phyloP scores from a whole-genome alignment of 176 grass and related monocot species.

The Carex kokanica region DNA sequence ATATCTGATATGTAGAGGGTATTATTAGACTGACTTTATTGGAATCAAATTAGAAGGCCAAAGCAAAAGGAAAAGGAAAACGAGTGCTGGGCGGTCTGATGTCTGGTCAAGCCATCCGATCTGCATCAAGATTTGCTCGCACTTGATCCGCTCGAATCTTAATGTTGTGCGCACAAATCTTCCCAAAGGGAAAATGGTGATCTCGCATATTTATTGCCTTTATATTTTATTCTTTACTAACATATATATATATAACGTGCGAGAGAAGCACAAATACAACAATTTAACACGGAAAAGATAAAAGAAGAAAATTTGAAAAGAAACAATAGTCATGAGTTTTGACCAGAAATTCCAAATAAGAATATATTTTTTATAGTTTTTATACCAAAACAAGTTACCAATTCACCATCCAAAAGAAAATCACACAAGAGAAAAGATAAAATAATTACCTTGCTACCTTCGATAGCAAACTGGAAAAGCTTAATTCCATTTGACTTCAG shows the following conservation, averaged over 20 bases:
- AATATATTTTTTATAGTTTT: neutral
- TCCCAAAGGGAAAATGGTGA: neutral
- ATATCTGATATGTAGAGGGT: neutral
- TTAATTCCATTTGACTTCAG: slow-evolving; percentile 49
- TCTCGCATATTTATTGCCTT: neutral
- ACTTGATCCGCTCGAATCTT: no score
- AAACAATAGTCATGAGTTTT: neutral
- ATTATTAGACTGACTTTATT: neutral
- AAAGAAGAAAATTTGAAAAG: neutral
- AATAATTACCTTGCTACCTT: slow-evolving; percentile 62
- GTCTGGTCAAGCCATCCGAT: no score
- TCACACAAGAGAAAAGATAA: neutral
- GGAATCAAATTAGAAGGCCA: neutral
- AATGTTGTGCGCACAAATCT: no score
- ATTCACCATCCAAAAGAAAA: neutral
- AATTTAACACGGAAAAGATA: neutral
- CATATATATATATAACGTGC: neutral
- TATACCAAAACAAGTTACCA: neutral
- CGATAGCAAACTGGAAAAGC: slow-evolving; percentile 73
- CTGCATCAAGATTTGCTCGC: no score
- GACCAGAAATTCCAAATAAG: neutral
- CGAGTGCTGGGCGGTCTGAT: no score
- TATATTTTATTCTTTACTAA: neutral
- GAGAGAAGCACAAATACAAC: neutral
- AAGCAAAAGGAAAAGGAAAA: neutral